Base-by-base conservation (phyloP, 768 basidiomycete genomes). In the Lactarius sanguifluus region DNA sequence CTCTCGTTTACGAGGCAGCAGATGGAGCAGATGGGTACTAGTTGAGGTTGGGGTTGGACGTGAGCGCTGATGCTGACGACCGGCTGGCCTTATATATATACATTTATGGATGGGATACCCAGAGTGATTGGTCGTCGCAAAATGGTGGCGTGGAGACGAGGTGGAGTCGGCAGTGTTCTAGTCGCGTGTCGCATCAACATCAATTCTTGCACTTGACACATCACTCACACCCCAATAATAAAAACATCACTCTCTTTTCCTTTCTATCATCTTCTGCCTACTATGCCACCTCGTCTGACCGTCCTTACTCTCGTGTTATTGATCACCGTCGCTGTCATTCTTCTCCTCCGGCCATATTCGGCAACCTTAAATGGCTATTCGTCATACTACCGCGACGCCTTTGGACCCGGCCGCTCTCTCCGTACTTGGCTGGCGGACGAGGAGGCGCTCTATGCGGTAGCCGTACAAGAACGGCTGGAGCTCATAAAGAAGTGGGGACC, bases 401-500 rank as follows among this genome's bases (percentile, higher is more conserved):
- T 64, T 32, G 54, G 41, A 5, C 25, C 13, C 0, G 6, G 57
- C 10, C 57, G 28, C 20, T 38, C 62, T 3, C 66, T 67, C 9
- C 18, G 16, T 7, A 15, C 32, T 6, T 67, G 66, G 66, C 41
- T 67, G 18, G 45, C 28, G 3, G 43, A 59, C 0, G 66, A 67
- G 43, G 66, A 67, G 20, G 66, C 23, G 1, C 62, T 36, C 5
- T 67, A 67, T 43, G 20, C 13, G 0, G 18, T 25, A n/a, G 41
- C 58, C 20, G 1, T 67, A 8, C 34, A 60, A 30, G 52, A 55
- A 1, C 66, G 66, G 12, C 58, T 30, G 34, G 16, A 34, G 12
- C 66, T 67, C 16, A 64, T 67, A 25, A 64, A 9, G 18, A 67
- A 67, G 10, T 67, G 52, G 58, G 66, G 66, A 0, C 66, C 66